Percentiles rank a stretch among this genome's conserved stretches.
These are phyloP conservation scores for Sphenostylis stenocarpa DNA, from an alignment of 306 rosid genomes.

Conservation along the genomic window DNA sequence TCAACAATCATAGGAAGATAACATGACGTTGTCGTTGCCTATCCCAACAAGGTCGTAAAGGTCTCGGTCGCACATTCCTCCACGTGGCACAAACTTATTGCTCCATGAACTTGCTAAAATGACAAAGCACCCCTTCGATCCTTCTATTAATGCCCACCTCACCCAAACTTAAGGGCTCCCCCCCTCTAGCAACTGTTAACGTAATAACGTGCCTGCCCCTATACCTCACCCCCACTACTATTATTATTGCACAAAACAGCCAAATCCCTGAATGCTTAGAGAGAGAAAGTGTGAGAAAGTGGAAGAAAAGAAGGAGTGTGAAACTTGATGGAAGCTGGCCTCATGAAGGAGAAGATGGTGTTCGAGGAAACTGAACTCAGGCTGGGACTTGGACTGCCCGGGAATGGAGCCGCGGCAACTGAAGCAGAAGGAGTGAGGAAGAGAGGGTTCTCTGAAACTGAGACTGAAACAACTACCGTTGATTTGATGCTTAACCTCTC, in stretches of 20 bases:
- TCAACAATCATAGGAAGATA: slow-evolving; percentile 58
- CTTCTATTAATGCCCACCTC: slow-evolving; percentile 56
- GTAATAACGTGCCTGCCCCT: slow-evolving; percentile 32
- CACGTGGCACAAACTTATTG: slow-evolving; percentile 51
- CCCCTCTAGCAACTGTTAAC: background rate
- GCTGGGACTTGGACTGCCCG: slow-evolving; percentile 66
- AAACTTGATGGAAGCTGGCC: slow-evolving; percentile 40
- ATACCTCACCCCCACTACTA: slow-evolving; percentile 7
- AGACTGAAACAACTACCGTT: slow-evolving; percentile 31
- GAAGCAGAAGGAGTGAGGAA: slow-evolving; percentile 43
- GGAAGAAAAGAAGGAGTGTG: slow-evolving; percentile 31
- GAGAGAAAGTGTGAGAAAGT: slow-evolving; percentile 33
- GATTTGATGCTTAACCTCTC: slow-evolving; percentile 68
- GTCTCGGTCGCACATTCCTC: slow-evolving; percentile 58
- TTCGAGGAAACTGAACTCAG: slow-evolving; percentile 79
- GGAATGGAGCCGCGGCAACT: slow-evolving; percentile 28
- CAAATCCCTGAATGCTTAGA: slow-evolving; percentile 40
- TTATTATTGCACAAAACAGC: slow-evolving; percentile 42
- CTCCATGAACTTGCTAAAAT: background rate
- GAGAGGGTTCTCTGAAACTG: slow-evolving; percentile 57
- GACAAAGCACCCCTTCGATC: slow-evolving; percentile 27
- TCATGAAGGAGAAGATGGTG: slow-evolving; percentile 41
- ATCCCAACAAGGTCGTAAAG: slow-evolving; percentile 60
- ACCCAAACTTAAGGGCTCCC: slow-evolving; percentile 33
- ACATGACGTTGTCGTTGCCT: slow-evolving; percentile 63